Conservation (phyloP, 176 grass and related monocot species). For the Secale cereale region DNA sequence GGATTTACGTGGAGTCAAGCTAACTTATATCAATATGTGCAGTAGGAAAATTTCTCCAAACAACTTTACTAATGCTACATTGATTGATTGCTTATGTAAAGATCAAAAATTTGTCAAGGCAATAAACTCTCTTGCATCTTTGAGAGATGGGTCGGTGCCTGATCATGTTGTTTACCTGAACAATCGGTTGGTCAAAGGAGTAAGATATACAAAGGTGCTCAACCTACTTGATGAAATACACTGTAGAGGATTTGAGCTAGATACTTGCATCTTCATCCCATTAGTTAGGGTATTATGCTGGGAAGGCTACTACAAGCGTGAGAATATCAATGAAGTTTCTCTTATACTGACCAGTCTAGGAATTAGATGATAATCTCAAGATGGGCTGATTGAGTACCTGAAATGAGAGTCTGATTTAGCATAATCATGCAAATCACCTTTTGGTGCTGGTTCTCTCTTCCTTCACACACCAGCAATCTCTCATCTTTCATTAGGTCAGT, state of each 20-base stretch:
- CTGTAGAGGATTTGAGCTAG: constrained; percentile 27
- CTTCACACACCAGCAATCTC: neutral
- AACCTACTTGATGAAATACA: constrained; percentile 39
- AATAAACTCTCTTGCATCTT: constrained; percentile 31
- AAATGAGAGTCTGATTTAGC: neutral
- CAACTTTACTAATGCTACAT: constrained; percentile 47
- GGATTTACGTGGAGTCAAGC: constrained; percentile 26
- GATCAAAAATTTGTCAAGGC: constrained; percentile 25
- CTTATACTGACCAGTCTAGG: constrained; percentile 42
- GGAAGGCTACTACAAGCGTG: constrained; percentile 30
- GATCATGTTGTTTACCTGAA: constrained; percentile 52
- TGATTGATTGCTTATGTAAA: constrained; percentile 67
- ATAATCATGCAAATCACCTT: neutral
- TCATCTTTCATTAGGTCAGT: constrained; percentile 19
- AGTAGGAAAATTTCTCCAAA: constrained; percentile 40
- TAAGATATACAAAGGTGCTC: constrained; percentile 32
- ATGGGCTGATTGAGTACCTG: neutral
- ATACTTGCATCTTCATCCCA: constrained; percentile 33
- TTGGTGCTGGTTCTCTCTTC: neutral
- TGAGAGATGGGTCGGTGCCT: constrained; percentile 8
- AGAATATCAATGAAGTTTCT: constrained; percentile 37
- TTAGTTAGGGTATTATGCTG: constrained; percentile 53
- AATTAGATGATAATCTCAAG: constrained; percentile 33
- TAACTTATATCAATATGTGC: constrained; percentile 40
- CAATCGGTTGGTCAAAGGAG: constrained; percentile 53